phyloP scores from a whole-genome alignment of 768 basidiomycete genomes.

The Zangia roseola region DNA sequence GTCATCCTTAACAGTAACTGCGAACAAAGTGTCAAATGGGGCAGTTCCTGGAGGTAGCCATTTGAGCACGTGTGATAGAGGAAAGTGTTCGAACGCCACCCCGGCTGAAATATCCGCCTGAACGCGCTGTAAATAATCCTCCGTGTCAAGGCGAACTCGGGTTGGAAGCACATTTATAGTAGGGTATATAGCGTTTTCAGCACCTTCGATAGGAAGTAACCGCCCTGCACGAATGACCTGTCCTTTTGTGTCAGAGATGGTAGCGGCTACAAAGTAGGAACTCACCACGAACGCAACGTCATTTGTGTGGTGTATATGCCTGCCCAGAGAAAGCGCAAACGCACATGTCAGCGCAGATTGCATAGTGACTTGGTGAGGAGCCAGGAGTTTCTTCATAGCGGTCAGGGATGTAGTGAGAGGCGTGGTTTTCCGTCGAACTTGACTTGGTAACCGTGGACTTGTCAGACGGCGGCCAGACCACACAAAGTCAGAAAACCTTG shows the following conservation, averaged over 20 bases:
- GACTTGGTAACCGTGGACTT: not conserved
- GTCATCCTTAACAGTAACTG: slow-evolving; percentile 26
- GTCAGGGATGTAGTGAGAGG: slow-evolving; percentile 17
- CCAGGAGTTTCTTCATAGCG: slow-evolving; percentile 19
- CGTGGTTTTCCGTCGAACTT: slow-evolving; percentile 11
- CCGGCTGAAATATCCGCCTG: slow-evolving; percentile 29
- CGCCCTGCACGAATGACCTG: slow-evolving; percentile 34
- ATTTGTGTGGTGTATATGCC: slow-evolving; percentile 18
- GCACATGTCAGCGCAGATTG: slow-evolving; percentile 32
- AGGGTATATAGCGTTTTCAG: slow-evolving; percentile 24
- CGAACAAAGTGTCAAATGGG: slow-evolving; percentile 33
- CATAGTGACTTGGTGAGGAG: slow-evolving; percentile 27
- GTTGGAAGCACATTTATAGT: slow-evolving; percentile 30
- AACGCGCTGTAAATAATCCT: slow-evolving; percentile 16
- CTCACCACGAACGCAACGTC: slow-evolving; percentile 35
- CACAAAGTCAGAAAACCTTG: slow-evolving; percentile 18
- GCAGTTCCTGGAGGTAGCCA: slow-evolving; percentile 26
- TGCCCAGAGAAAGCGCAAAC: slow-evolving; percentile 28
- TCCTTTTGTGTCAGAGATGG: not conserved
- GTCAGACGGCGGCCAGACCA: slow-evolving; percentile 16
- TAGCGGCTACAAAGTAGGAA: not conserved
- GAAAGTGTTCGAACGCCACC: slow-evolving; percentile 30
- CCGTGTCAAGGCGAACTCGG: slow-evolving; percentile 20
- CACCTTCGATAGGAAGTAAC: slow-evolving; percentile 24
- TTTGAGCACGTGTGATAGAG: slow-evolving; percentile 30